Conservation (phyloP, 495 filamentous ascomycete species). For the Xylaria scruposa region DNA sequence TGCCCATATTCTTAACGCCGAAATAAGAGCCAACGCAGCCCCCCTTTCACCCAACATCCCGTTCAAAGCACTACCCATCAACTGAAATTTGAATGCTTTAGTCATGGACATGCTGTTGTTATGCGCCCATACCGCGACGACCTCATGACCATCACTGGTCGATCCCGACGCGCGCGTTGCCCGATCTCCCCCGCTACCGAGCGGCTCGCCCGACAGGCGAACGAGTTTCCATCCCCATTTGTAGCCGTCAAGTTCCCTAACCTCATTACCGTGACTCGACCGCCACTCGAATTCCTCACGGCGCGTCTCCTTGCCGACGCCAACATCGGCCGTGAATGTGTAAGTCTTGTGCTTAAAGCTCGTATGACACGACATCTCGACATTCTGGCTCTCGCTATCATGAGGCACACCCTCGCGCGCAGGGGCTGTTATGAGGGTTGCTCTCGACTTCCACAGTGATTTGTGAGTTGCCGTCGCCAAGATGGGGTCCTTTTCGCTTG, state of each 20-base stretch:
- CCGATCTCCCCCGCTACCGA: slow-evolving; percentile 29
- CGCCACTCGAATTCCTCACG: slow-evolving; percentile 42
- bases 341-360: slow-evolving; percentile 12
- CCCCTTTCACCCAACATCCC: slow-evolving; percentile 39
- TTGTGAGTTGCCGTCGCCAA: slow-evolving; percentile 31
- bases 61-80: slow-evolving; percentile 36
- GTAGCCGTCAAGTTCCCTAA: slow-evolving; percentile 30
- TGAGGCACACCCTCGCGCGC: slow-evolving; percentile 9
- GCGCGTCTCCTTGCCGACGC: slow-evolving; percentile 32
- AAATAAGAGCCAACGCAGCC: slow-evolving; percentile 30
- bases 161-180: slow-evolving; percentile 24
- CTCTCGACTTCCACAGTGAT: slow-evolving; percentile 27
- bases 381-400: slow-evolving; percentile 14
- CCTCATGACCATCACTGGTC: slow-evolving; percentile 40
- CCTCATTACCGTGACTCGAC: slow-evolving; percentile 34
- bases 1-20: slow-evolving; percentile 35
- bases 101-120: slow-evolving; percentile 31
- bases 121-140: slow-evolving; percentile 34
- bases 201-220: slow-evolving; percentile 23
- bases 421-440: slow-evolving; percentile 26
- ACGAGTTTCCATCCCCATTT: slow-evolving; percentile 39
- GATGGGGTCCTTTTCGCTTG: slow-evolving; percentile 29
- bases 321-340: slow-evolving; percentile 32
- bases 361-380: slow-evolving; percentile 22
- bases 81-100: slow-evolving; percentile 37